These are phyloP conservation scores for Rhododendron ferrugineum DNA, from an alignment of 148 eudicot genomes.

Conservation along the genomic window DNA sequence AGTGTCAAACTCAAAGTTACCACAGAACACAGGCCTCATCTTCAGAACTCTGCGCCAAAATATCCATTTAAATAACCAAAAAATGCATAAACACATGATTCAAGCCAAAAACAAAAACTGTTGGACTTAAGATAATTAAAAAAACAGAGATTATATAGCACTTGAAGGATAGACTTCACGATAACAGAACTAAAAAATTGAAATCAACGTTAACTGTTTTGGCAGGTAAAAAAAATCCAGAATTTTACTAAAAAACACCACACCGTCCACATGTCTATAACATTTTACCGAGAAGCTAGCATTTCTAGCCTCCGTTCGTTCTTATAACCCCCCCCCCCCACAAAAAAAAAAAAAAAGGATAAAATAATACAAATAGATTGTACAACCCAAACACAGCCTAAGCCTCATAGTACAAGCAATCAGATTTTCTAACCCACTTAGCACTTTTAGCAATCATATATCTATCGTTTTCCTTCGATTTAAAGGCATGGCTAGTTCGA, in stretches of 20 bases:
- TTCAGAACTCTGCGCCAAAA: conserved; percentile 6
- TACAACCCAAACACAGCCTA: not conserved
- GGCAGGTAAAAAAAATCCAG: not conserved
- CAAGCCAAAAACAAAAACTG: not conserved
- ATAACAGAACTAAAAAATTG: not conserved
- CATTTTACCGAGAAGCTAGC: not conserved
- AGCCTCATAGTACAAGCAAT: not conserved
- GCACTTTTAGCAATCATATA: too few species aligned
- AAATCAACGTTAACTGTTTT: not conserved
- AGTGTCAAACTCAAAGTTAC: conserved; percentile 78
- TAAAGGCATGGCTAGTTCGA: not conserved
- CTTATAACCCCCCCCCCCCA: not conserved
- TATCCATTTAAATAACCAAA: not conserved
- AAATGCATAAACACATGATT: not conserved
- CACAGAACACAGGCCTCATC: conserved; percentile 75
- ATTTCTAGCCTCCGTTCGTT: not conserved
- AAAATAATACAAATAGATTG: not conserved
- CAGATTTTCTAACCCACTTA: not conserved
- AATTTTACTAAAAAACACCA: not conserved
- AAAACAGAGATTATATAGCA: not conserved
- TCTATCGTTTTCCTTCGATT: not conserved
- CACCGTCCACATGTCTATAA: not conserved
- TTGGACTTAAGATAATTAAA: not conserved
- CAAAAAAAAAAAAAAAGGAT: not conserved
- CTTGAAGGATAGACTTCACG: not conserved